Evolutionary conservation across 2,329 filamentous ascomycete genomes (phyloP), one percentile per base, ranked within the genome.

Genomic region (Byssothecium circinans): DNA sequence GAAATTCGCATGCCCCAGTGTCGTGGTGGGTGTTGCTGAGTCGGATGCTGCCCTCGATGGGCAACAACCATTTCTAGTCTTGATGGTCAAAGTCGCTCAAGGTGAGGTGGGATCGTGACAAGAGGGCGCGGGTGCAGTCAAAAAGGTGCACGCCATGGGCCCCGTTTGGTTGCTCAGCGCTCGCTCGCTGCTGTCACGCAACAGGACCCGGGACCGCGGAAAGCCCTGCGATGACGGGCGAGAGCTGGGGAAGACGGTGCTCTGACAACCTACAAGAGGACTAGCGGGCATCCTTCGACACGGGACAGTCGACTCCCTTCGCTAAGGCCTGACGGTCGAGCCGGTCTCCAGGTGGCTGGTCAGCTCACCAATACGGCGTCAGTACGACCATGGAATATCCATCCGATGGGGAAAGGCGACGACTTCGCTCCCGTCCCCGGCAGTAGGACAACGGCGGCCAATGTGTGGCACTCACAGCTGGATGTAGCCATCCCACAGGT

Each of bases 131-230:
- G 23, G 36, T 36, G 32, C 41, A 32, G 25, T 18, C 23, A 35
- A 11, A 30, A 38, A 15, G 11, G 39, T 22, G 34, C 33, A 35
- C 22, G 32, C 43, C 49, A 42, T 41, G 45, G 19, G 37, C n/a
- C n/a, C n/a, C n/a, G n/a, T 27, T n/a, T 52, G 45, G 48, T 37
- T 40, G 38, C 33, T 36, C 23, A 35, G 44, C 27, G 44, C 38
- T 37, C n/a, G 29, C n/a, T 29, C 39, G 43, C 48, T 51, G 52
- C 46, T 47, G 51, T 41, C 47, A 39, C 45, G 47, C 41, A 38
- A 39, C 30, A 10, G 17, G 43, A 37, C 46, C 52, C 52, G 41
- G 45, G 18, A 33, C 49, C 49, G 48, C 49, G 52, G 52, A 40
- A 45, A 37, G 15, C 44, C 33, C 44, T 36, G 36, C 39, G 45